Evolutionary conservation across 805 yeast genomes (phyloP).

Genomic region (Yarrowia porcina): DNA sequence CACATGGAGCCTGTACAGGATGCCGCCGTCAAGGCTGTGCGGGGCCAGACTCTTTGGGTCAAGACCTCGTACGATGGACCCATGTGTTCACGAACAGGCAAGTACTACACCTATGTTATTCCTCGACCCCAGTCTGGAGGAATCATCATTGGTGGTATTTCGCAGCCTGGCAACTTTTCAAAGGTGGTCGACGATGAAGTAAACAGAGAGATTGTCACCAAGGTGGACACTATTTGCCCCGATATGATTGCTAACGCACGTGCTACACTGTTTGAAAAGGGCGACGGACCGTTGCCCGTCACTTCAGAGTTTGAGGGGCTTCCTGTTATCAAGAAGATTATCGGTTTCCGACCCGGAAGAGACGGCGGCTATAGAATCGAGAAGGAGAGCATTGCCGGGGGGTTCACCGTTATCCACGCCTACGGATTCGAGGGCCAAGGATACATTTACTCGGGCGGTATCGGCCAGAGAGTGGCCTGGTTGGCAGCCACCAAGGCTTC

Average conservation of each 20-base stretch:
- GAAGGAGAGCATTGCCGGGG: conserved; percentile 35
- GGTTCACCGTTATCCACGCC: conserved; percentile 49
- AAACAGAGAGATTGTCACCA: conserved; percentile 26
- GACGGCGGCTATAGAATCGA: conserved; percentile 57
- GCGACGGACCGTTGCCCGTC: conserved; percentile 15
- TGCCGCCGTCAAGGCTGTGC: conserved; percentile 27
- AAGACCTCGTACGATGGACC: conserved; percentile 29
- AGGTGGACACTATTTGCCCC: conserved; percentile 17
- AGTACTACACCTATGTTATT: conserved; percentile 30
- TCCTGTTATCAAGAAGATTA: conserved; percentile 44
- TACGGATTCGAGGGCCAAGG: conserved; percentile 69
- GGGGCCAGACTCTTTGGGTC: conserved; percentile 32
- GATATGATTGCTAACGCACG: conserved; percentile 20
- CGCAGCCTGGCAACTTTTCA: conserved; percentile 27
- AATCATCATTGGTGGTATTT: conserved; percentile 31
- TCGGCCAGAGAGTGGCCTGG: conserved; percentile 44
- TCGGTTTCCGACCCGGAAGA: conserved; percentile 68
- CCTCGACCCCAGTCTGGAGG: conserved; percentile 31
- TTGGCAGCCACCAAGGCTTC: conserved; percentile 13
- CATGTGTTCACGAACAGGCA: conserved; percentile 28
- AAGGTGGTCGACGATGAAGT: conserved; percentile 23
- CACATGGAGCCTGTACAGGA: conserved; percentile 26
- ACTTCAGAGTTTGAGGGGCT: conserved; percentile 5
- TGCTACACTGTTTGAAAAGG: conserved; percentile 17
- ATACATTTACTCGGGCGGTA: conserved; percentile 57